Base-by-base conservation (phyloP, 495 filamentous ascomycete species). In the Hypoxylon lenormandii region DNA sequence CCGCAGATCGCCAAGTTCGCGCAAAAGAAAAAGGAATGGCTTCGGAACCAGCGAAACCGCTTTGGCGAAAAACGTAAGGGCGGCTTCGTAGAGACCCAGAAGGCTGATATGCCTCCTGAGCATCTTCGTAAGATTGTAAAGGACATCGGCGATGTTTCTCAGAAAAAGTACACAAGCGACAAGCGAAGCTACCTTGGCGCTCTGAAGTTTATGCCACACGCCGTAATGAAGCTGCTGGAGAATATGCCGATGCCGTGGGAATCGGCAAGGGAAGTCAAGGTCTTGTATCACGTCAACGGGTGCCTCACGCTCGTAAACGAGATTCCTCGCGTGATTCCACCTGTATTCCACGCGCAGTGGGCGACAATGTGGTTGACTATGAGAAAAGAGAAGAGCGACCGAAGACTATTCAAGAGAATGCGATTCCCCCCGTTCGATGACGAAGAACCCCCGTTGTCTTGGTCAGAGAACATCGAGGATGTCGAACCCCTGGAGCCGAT, bases 181-280 rank as follows among this genome's bases (percentile, higher is more conserved):
- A 99, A 99, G 84, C 89, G 96, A 60, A 96, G 92, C 77, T 99
- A 99, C 81, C 86, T 99, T 22, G 96, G 96, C 52, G 94, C 96
- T 43, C 79, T 99, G 65, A 99, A 99, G 80, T 99, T 97, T 79
- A 99, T 99, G 96, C 96, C 96, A 0, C 96, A 99, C 76, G 96
- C 96, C n/a, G 96, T 99, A 8, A 79, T 99, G 81, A 99, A 99
- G 83, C 87, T 99, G 16, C 74, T 99, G 59, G 96, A 99, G 84
- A 99, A 99, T 75, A 99, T 99, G 96, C 96, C 96, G 7, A 99
- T 99, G 96, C 96, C 96, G 6, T 99, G 96, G 96, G 96, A 99
- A 82, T 92, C 92, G 28, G 87, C 92, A 5, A 85, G 93, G 52
- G 94, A 99, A 73, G 96, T 99, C 51, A 97, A 97, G 79, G 96